A percentile compares a stretch with the other conserved stretches of the same genome.
These are phyloP conservation scores for Fusarium phyllophilum DNA, from an alignment of 2,329 filamentous ascomycete genomes.

Conservation along the genomic window DNA sequence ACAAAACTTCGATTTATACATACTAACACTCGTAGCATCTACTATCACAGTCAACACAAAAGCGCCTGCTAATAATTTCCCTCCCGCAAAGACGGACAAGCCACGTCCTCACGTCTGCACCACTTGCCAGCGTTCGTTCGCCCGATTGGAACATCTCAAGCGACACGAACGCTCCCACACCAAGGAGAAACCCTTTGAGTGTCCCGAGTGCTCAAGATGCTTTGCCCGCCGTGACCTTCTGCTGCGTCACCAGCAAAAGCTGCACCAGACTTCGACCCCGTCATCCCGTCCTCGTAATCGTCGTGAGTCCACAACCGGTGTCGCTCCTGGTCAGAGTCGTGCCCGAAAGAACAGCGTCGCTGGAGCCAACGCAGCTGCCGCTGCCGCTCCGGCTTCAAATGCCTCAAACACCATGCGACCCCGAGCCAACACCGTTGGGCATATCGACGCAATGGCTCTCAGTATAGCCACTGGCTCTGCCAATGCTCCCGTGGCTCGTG, in stretches of 20 bases:
- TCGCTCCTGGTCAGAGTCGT: constrained; percentile 72
- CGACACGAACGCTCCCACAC: constrained; percentile 98
- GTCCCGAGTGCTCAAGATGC: constrained; percentile 91
- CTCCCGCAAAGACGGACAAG: constrained; percentile 95
- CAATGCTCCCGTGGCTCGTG: constrained; percentile 62
- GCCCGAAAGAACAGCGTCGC: constrained; percentile 94
- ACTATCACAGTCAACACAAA: constrained; percentile 64
- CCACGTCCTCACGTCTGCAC: constrained; percentile 93
- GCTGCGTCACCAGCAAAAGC: constrained; percentile 95
- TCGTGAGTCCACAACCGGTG: constrained; percentile 86
- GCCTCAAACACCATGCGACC: constrained; percentile 77
- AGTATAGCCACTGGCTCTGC: constrained; percentile 72
- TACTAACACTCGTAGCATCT: constrained; percentile 54
- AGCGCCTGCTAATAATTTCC: constrained; percentile 61
- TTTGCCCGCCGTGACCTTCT: constrained; percentile 94
- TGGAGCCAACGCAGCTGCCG: constrained; percentile 58
- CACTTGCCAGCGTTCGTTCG: constrained; percentile 92
- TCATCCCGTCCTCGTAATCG: constrained; percentile 88
- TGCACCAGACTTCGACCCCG: constrained; percentile 91
- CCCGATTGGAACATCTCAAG: constrained; percentile 94
- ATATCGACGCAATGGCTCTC: constrained; percentile 82
- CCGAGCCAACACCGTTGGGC: constrained; percentile 94
- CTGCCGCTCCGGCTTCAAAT: constrained; percentile 54
- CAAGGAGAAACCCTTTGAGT: constrained; percentile 99
- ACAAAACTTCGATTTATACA: constrained; percentile 33